Conservation (phyloP, 768 basidiomycete genomes). For the Vararia minispora region DNA sequence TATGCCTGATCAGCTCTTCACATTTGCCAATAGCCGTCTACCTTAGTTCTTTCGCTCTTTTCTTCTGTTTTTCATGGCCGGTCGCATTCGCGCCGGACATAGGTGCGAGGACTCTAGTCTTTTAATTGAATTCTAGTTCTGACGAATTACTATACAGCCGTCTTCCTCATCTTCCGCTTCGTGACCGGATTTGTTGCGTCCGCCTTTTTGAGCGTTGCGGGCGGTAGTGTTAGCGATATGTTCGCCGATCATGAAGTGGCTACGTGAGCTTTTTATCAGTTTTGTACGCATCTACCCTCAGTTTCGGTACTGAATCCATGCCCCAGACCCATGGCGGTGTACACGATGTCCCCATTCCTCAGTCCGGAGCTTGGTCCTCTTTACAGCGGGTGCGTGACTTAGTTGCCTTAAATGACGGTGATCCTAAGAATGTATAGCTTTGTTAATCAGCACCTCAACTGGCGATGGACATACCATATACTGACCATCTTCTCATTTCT, state of each 20-base stretch:
- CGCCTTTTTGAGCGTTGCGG: slow-evolving; percentile 51
- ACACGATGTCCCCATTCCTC: slow-evolving; percentile 42
- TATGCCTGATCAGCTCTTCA: too few species aligned
- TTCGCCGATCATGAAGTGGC: slow-evolving; percentile 46
- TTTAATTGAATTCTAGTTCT: neutral
- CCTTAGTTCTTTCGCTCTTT: slow-evolving; percentile 47
- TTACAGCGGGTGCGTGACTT: slow-evolving; percentile 37
- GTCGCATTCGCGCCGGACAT: slow-evolving; percentile 65
- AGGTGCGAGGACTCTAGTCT: too few species aligned
- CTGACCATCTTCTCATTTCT: slow-evolving; percentile 57
- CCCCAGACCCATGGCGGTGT: slow-evolving; percentile 48
- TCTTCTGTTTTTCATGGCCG: slow-evolving; percentile 57
- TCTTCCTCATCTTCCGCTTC: slow-evolving; percentile 53
- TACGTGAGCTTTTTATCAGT: slow-evolving; percentile 31
- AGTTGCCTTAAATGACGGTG: too few species aligned
- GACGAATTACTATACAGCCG: slow-evolving; percentile 24
- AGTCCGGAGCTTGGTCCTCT: slow-evolving; percentile 49
- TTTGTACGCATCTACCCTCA: slow-evolving; percentile 5
- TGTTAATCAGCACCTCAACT: slow-evolving; percentile 34
- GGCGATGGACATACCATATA: slow-evolving; percentile 75
- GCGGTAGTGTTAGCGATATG: slow-evolving; percentile 49
- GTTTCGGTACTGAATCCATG: too few species aligned
- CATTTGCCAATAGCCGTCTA: too few species aligned
- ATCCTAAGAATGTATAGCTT: slow-evolving; percentile 2
- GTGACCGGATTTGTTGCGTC: slow-evolving; percentile 42